These are phyloP conservation scores for Boechera stricta DNA, from an alignment of 345 rosid species.

Conservation along the genomic window DNA sequence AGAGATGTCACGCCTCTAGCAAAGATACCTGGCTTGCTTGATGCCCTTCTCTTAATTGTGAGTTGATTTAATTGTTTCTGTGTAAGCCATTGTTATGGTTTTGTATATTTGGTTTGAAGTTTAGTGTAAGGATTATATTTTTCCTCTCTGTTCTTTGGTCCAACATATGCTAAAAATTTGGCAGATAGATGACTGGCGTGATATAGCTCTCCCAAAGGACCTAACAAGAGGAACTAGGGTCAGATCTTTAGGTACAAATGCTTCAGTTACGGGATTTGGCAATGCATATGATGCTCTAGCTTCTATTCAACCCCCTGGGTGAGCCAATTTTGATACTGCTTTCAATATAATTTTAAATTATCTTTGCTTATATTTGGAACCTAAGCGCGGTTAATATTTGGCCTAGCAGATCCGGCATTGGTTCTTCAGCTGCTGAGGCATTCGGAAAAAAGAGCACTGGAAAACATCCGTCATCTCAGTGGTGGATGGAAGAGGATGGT, in stretches of 20 bases:
- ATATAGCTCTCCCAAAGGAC: conserved; percentile 76
- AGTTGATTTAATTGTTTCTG: conserved; percentile 36
- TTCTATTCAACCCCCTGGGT: conserved; percentile 59
- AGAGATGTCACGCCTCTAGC: conserved; percentile 82
- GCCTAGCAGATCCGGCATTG: conserved; percentile 52
- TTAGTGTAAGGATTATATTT: neutral
- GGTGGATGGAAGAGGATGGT: conserved; percentile 97
- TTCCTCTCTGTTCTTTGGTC: neutral
- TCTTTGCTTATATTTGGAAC: neutral
- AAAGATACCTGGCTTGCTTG: conserved; percentile 94
- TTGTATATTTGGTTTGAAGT: conserved; percentile 1
- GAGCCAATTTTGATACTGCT: conserved; percentile 24
- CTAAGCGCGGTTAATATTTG: conserved; percentile 32
- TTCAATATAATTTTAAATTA: neutral
- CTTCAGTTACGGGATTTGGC: conserved; percentile 82
- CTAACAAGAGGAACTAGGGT: conserved; percentile 58
- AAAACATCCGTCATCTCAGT: conserved; percentile 62
- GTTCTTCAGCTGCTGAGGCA: conserved; percentile 53
- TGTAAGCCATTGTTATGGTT: conserved; percentile 3
- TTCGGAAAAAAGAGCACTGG: conserved; percentile 53
- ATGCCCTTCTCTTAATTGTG: conserved; percentile 93
- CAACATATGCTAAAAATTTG: conserved; percentile 17
- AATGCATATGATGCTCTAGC: conserved; percentile 66
- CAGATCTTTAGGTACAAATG: conserved; percentile 73
- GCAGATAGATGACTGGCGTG: conserved; percentile 99